phyloP scores from a whole-genome alignment of 2,329 filamentous ascomycete genomes.

The Alternaria viburni region DNA sequence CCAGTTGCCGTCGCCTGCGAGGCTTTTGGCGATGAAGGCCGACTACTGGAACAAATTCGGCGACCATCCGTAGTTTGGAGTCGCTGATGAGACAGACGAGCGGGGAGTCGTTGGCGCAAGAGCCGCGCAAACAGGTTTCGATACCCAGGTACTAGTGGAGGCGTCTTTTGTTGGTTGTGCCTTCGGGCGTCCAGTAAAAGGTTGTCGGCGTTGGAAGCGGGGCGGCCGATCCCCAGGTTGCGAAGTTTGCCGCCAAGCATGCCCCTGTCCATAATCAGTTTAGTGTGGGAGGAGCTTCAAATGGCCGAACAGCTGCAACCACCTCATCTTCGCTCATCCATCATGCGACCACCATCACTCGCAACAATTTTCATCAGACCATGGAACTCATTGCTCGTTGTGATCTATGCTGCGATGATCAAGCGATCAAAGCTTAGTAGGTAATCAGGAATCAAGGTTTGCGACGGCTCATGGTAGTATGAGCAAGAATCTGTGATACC shows the following conservation, averaged over 20 bases:
- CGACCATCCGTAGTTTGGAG: not conserved
- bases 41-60: constrained; percentile 1
- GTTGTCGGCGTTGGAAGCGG: not conserved
- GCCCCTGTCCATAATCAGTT: not conserved
- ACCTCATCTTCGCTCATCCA: not conserved
- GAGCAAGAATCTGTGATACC: not conserved
- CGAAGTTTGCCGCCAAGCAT: not conserved
- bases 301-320: not conserved
- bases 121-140: not conserved
- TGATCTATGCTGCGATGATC: not conserved
- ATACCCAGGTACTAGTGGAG: not conserved
- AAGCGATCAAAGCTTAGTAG: not conserved
- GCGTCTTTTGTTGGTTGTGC: not conserved
- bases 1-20: not conserved
- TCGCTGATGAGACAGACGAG: not conserved
- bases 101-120: not conserved
- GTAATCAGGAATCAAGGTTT: not conserved
- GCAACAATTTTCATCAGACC: not conserved
- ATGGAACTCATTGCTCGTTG: not conserved
- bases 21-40: not conserved
- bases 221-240: not conserved
- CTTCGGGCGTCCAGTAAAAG: not conserved
- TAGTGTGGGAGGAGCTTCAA: not conserved
- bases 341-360: not conserved
- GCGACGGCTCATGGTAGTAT: not conserved